These are phyloP conservation scores for Thozetella sp. DNA, from an alignment of 495 filamentous ascomycete species.

Conservation along the genomic window DNA sequence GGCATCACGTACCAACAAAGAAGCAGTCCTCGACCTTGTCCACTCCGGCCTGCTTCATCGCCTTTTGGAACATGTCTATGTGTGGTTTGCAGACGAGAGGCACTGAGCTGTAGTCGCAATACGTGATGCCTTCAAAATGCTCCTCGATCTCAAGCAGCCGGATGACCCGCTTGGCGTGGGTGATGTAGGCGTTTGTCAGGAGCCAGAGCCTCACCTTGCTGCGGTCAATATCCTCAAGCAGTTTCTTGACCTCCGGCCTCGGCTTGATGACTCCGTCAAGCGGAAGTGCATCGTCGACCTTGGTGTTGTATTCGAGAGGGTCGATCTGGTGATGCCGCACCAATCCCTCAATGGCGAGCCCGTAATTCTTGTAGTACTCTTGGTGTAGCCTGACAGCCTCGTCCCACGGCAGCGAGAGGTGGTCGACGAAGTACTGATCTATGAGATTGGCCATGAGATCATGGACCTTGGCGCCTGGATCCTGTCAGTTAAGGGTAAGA, in stretches of 20 bases:
- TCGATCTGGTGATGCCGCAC: constrained; percentile 95
- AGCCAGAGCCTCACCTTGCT: constrained; percentile 87
- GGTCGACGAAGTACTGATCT: constrained; percentile 79
- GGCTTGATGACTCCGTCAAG: constrained; percentile 81
- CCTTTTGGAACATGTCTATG: constrained; percentile 82
- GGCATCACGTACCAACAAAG: constrained; percentile 72
- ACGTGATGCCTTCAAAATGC: constrained; percentile 90
- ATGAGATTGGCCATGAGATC: constrained; percentile 76
- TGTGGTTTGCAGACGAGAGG: constrained; percentile 85
- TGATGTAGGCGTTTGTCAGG: constrained; percentile 95
- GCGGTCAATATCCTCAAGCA: constrained; percentile 79
- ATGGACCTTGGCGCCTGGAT: constrained; percentile 65
- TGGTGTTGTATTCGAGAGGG: constrained; percentile 88
- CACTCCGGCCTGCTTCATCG: constrained; percentile 65
- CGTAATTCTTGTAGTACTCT: constrained; percentile 94
- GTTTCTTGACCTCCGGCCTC: constrained; percentile 68
- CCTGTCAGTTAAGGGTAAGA: neutral
- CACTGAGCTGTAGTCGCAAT: constrained; percentile 76
- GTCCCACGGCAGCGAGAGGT: constrained; percentile 68
- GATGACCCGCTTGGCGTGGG: constrained; percentile 81
- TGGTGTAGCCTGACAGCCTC: constrained; percentile 83
- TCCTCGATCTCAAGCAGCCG: constrained; percentile 80
- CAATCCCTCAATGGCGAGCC: constrained; percentile 93
- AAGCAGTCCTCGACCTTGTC: constrained; percentile 65
- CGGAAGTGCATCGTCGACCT: constrained; percentile 94